A percentile compares a stretch with the other conserved stretches of the same genome.
phyloP scores from a whole-genome alignment of 306 rosid genomes.

The Vachellia collinsii region DNA sequence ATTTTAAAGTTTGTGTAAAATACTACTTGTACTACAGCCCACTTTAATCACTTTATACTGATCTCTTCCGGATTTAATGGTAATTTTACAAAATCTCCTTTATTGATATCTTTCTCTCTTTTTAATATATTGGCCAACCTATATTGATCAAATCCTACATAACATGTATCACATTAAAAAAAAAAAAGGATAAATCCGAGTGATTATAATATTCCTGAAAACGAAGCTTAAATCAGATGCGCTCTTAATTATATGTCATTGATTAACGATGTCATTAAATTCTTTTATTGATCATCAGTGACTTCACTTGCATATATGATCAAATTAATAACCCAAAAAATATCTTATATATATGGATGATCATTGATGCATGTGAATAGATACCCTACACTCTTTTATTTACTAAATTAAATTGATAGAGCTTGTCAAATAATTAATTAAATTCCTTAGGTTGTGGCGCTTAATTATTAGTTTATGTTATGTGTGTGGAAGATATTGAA shows the following conservation, averaged over 20 bases:
- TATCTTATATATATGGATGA: neutral
- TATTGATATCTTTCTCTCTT: neutral
- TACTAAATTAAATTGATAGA: neutral
- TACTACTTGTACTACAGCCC: neutral
- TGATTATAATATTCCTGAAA: neutral
- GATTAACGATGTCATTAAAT: neutral
- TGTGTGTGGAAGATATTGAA: neutral
- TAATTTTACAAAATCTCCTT: neutral
- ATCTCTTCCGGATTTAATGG: neutral
- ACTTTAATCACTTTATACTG: constrained; percentile 7
- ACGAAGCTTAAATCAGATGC: constrained; percentile 5
- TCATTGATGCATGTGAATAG: constrained; percentile 24
- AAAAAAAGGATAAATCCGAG: neutral
- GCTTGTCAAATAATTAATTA: neutral
- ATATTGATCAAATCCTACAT: neutral
- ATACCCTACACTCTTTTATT: neutral
- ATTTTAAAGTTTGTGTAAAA: constrained; percentile 4
- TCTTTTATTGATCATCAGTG: neutral
- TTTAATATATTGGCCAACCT: neutral
- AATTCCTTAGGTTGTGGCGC: neutral
- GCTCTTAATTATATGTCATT: neutral
- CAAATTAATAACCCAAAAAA: neutral
- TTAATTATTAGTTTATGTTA: neutral
- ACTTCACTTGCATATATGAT: neutral
- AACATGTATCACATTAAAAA: neutral